Percentiles rank a stretch among this genome's conserved stretches.
Evolutionary conservation across 2,329 filamentous ascomycete species (phyloP).

Genomic region (Ophiocordyceps camponoti-saundersi): DNA sequence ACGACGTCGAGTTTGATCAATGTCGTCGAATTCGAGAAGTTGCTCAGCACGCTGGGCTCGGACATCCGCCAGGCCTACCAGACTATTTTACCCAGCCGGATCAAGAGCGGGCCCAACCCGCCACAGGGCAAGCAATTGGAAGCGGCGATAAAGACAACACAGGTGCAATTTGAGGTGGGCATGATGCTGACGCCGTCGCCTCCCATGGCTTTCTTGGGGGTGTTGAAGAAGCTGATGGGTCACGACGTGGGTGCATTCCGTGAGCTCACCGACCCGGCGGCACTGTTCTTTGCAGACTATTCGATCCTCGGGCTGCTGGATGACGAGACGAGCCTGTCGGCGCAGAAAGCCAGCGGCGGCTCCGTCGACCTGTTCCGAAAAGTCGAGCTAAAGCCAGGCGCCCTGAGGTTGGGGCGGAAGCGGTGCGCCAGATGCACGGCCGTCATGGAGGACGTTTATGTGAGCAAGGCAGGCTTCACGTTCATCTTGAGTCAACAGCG

Average conservation of each 20-base stretch:
- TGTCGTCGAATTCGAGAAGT: constrained; percentile 42
- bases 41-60: constrained; percentile 31
- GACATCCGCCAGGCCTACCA: constrained; percentile 36
- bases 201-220: constrained; percentile 28
- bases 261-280: constrained; percentile 42
- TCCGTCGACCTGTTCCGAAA: constrained; percentile 42
- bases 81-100: constrained; percentile 24
- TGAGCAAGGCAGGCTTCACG: constrained; percentile 28
- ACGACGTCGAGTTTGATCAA: constrained; percentile 35
- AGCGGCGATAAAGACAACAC: constrained; percentile 24
- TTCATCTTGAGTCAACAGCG: constrained; percentile 38
- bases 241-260: constrained; percentile 40
- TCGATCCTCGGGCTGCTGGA: constrained; percentile 49
- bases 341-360: constrained; percentile 16
- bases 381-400: constrained; percentile 26
- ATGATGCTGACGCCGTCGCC: constrained; percentile 33
- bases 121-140: constrained; percentile 25
- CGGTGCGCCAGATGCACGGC: constrained; percentile 39
- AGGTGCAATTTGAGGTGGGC: constrained; percentile 30
- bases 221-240: constrained; percentile 50
- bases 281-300: constrained; percentile 58
- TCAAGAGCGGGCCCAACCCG: constrained; percentile 28
- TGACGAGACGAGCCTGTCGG: constrained; percentile 29
- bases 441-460: constrained; percentile 45
- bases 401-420: constrained; percentile 14